phyloP scores from a whole-genome alignment of 2,329 filamentous ascomycete genomes.

The Penicillium crustosum region DNA sequence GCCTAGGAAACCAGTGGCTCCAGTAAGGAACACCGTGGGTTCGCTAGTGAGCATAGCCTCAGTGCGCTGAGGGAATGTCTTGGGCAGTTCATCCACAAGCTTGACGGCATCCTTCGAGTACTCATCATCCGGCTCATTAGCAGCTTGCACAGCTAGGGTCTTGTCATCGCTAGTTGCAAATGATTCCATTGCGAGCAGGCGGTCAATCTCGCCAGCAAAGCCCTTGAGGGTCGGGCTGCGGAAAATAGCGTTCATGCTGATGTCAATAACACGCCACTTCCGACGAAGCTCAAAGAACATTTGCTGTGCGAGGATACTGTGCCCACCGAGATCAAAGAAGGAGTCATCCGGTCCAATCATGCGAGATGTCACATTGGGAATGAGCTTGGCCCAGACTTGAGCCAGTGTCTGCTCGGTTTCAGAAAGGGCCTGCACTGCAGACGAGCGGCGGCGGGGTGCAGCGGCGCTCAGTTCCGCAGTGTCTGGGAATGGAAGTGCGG shows the following conservation, averaged over 20 bases:
- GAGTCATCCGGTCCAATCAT: slow-evolving; percentile 62
- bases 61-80: slow-evolving; percentile 37
- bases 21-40: slow-evolving; percentile 75
- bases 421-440: slow-evolving; percentile 48
- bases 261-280: slow-evolving; percentile 61
- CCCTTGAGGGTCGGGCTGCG: slow-evolving; percentile 62
- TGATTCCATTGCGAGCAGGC: slow-evolving; percentile 49
- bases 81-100: slow-evolving; percentile 52
- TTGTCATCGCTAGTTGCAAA: slow-evolving; percentile 44
- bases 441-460: slow-evolving; percentile 51
- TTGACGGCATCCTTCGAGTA: slow-evolving; percentile 55
- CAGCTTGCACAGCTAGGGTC: slow-evolving; percentile 43
- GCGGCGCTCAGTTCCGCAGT: slow-evolving; percentile 63
- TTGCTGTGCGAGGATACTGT: slow-evolving; percentile 77
- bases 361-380: slow-evolving; percentile 65
- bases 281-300: slow-evolving; percentile 70
- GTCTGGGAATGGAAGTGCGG: slow-evolving; percentile 77
- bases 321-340: slow-evolving; percentile 80
- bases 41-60: slow-evolving; percentile 36
- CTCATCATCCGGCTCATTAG: slow-evolving; percentile 44
- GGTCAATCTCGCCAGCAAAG: slow-evolving; percentile 58
- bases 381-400: slow-evolving; percentile 69
- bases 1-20: slow-evolving; percentile 87
- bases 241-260: slow-evolving; percentile 71
- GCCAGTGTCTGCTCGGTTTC: slow-evolving; percentile 68